Conservation (phyloP, 2,329 filamentous ascomycete genomes). For the Domatiomyces globalis region DNA sequence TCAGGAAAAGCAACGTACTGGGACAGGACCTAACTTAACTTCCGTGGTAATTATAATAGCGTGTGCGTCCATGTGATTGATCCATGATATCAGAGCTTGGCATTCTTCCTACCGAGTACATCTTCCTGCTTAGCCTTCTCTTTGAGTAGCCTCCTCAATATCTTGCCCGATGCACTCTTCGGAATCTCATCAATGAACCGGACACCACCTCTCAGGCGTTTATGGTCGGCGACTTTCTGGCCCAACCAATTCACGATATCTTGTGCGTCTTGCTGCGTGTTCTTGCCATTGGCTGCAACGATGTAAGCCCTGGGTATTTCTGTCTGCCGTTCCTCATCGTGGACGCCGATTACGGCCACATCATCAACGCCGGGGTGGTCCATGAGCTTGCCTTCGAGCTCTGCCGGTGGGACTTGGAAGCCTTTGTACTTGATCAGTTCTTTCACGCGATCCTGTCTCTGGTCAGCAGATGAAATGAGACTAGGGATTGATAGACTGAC, state of each 20-base stretch:
- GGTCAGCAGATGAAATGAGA: constrained; percentile 67
- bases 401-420: constrained; percentile 36
- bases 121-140: constrained; percentile 28
- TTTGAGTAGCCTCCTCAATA: constrained; percentile 32
- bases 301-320: constrained; percentile 33
- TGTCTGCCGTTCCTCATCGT: constrained; percentile 23
- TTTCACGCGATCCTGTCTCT: constrained; percentile 55
- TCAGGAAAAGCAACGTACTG: too few species aligned
- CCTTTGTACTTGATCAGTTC: constrained; percentile 39
- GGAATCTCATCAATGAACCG: constrained; percentile 20
- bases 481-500: constrained; percentile 51
- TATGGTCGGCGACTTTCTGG: constrained; percentile 22
- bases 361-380: constrained; percentile 31
- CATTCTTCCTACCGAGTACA: constrained; percentile 19
- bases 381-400: constrained; percentile 34
- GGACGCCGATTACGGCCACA: constrained; percentile 34
- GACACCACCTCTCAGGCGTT: constrained; percentile 27
- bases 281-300: constrained; percentile 34
- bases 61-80: not conserved
- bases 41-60: too few species aligned
- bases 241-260: constrained; percentile 23
- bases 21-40: too few species aligned
- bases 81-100: constrained; percentile 25
- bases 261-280: constrained; percentile 24
- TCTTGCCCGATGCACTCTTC: constrained; percentile 32